Conservation (phyloP, 129 eudicot genomes). For the Arctium minus region DNA sequence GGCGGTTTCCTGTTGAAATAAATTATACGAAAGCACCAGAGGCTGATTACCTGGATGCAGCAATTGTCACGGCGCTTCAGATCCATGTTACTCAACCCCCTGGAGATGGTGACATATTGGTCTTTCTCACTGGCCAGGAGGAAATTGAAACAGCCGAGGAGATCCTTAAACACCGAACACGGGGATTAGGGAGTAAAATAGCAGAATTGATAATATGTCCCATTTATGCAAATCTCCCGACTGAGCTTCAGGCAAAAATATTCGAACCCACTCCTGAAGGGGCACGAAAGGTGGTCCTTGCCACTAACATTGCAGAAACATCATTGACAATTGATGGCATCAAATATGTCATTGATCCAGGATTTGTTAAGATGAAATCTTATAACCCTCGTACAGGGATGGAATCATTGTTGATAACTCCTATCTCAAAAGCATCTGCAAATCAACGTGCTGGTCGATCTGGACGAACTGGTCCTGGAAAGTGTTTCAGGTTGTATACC, state of each 20-base stretch:
- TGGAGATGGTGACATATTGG: conserved; percentile 83
- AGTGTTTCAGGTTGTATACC: conserved; percentile 77
- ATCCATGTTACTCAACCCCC: conserved; percentile 79
- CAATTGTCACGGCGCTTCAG: conserved; percentile 82
- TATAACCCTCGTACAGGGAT: conserved; percentile 95
- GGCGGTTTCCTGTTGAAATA: conserved; percentile 88
- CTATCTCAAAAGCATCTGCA: conserved; percentile 96
- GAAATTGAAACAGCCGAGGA: conserved; percentile 94
- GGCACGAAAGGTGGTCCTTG: conserved; percentile 88
- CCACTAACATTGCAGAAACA: conserved; percentile 98
- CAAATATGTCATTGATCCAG: conserved; percentile 92
- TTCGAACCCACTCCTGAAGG: conserved; percentile 93
- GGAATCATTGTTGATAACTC: conserved; percentile 81
- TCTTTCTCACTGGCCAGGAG: conserved; percentile 90
- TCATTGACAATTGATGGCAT: conserved; percentile 93
- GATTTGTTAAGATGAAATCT: conserved; percentile 90
- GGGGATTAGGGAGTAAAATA: conserved; percentile 86
- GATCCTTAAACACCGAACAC: conserved; percentile 73
- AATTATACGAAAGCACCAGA: conserved; percentile 82
- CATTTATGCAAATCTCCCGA: conserved; percentile 89
- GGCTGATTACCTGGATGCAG: conserved; percentile 91
- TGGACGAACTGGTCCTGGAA: conserved; percentile 94
- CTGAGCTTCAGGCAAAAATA: conserved; percentile 82
- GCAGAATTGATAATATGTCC: conserved; percentile 90
- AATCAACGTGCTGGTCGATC: conserved; percentile 97